Base-by-base conservation (phyloP, 352 stramenopile species). In the Globisporangium cederbergense region DNA sequence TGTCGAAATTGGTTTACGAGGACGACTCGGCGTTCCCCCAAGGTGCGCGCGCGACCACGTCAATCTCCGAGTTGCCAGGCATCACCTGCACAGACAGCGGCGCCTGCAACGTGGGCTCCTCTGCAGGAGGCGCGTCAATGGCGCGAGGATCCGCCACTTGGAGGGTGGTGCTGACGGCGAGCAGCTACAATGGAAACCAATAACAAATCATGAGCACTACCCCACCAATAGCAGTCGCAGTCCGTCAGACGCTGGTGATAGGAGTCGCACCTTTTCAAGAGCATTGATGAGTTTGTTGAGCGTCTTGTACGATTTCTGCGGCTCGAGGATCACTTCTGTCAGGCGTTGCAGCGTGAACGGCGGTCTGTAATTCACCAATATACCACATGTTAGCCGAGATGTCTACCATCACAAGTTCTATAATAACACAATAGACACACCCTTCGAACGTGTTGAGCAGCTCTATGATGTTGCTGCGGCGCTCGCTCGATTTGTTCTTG, bases 281-380 rank as follows among this genome's bases (percentile, higher is more conserved):
- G 83, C 86, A 34, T 93, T 93, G 61, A 93, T 78, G 53, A 93
- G 73, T 64, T 95, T 95, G 70, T 80, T 78, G 40, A 89, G 73
- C 54, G 64, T 90, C 70, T 80, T 86, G 79, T 95, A 95, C 30
- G 74, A 86, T 57, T 78, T 80, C 13, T 73, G 68, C 0, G 86
- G 86, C 61, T 91, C 74, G 47, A 92, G 10, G 51, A 93, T 81
- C 45, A 95, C 79, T 71, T 95, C 86, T 3, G 81, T 88, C 55
- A 95, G 76, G 0, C 86, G 75, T 66, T 95, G 86, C 61, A 95
- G 76, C 58, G 86, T 95, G 68, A 95, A 95, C 40, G 86, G 86
- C 34, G 86, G 81, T 0, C 81, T 87, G n/a, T 20, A 22, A 25
- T 9, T 2, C n/a, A 57, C 20, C 38, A 25, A 52, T 16, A 11